Evolutionary conservation across 108 stramenopile species (phyloP).

Genomic region (Nitzschia sp.): DNA sequence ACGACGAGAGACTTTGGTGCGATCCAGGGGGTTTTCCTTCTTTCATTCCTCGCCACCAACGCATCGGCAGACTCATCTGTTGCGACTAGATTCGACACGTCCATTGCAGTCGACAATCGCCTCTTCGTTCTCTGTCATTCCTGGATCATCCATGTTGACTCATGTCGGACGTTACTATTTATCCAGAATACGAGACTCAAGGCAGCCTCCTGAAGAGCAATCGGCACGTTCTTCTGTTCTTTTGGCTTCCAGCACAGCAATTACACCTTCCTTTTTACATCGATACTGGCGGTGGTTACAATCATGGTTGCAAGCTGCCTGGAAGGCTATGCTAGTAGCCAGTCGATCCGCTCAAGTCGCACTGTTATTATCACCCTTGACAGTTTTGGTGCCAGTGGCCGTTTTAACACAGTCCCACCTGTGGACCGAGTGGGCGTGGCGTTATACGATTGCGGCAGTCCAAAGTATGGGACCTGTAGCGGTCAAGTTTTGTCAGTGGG

Average conservation of each 20-base stretch:
- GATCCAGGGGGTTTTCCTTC: too few species aligned
- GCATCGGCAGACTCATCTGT: too few species aligned
- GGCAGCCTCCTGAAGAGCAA: too few species aligned
- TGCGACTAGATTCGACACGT: too few species aligned
- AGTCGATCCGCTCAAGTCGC: constrained; percentile 57
- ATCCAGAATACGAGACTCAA: too few species aligned
- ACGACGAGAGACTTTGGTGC: too few species aligned
- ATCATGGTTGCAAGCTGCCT: constrained; percentile 20
- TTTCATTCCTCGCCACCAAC: too few species aligned
- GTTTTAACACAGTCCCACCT: constrained; percentile 34
- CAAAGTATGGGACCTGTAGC: constrained; percentile 83
- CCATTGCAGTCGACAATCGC: too few species aligned
- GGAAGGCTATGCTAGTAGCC: constrained; percentile 31
- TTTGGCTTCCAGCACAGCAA: constrained; percentile 8
- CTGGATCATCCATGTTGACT: too few species aligned
- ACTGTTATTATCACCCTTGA: constrained; percentile 65
- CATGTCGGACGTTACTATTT: too few species aligned
- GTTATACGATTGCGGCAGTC: constrained; percentile 61
- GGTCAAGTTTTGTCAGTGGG: constrained; percentile 90
- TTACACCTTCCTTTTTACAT: not conserved
- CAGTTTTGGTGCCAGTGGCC: constrained; percentile 65
- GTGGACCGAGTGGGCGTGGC: constrained; percentile 69
- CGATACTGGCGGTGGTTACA: constrained; percentile 22
- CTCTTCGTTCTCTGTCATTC: too few species aligned
- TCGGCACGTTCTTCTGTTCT: not conserved